phyloP scores from a whole-genome alignment of 345 rosid genomes.

The Viola odorata region DNA sequence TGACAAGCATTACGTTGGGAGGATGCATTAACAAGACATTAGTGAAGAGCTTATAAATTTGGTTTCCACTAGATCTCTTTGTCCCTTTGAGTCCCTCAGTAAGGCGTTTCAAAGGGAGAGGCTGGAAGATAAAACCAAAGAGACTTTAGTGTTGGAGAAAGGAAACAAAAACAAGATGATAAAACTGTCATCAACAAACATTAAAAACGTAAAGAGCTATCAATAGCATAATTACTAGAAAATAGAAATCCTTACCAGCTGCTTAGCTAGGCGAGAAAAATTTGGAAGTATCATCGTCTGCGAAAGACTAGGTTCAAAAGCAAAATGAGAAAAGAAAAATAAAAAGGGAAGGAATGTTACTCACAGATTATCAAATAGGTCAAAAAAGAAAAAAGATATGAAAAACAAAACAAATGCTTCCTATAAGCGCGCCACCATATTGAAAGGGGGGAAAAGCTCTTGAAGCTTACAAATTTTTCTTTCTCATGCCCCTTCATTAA shows the following conservation, averaged over 20 bases:
- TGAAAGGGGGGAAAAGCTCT: slow-evolving; percentile 2
- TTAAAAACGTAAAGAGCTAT: not conserved
- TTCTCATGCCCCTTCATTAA: slow-evolving; percentile 7
- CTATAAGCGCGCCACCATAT: not conserved
- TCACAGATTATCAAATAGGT: not conserved
- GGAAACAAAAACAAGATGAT: too few species aligned
- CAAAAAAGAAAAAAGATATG: not conserved
- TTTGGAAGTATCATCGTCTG: slow-evolving; percentile 96
- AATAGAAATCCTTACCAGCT: slow-evolving; percentile 51
- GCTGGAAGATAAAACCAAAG: slow-evolving; percentile 43
- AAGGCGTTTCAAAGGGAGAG: slow-evolving; percentile 76
- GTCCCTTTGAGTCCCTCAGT: slow-evolving; percentile 72
- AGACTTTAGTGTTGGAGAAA: too few species aligned
- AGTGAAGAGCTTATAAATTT: slow-evolving; percentile 70
- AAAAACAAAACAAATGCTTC: not conserved
- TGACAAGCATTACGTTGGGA: slow-evolving; percentile 53
- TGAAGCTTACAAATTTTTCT: slow-evolving; percentile 71
- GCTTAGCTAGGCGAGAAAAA: slow-evolving; percentile 70
- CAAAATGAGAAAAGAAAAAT: slow-evolving; percentile 12
- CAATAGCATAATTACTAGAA: slow-evolving; percentile 1
- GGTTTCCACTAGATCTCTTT: slow-evolving; percentile 53
- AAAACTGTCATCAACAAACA: not conserved
- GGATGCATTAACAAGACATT: slow-evolving; percentile 66
- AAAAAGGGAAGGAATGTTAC: not conserved
- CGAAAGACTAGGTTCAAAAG: slow-evolving; percentile 2